These are phyloP conservation scores for Citrus hindsii DNA, from an alignment of 345 rosid species.

Conservation along the genomic window DNA sequence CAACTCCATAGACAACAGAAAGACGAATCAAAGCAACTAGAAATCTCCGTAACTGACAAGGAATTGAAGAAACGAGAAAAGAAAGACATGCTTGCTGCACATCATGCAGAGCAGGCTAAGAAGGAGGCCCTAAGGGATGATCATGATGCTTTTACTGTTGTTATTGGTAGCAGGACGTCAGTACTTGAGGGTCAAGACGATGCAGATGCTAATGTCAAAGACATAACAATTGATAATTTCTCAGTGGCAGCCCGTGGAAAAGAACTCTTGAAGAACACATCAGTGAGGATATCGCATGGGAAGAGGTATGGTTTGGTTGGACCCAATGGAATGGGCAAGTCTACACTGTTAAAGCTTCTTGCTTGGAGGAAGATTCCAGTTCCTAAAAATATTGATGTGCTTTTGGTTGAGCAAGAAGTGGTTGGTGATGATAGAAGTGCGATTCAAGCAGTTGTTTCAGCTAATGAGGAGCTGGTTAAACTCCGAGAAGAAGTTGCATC, in stretches of 20 bases:
- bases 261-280: conserved; percentile 80
- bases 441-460: conserved; percentile 85
- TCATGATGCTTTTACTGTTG: conserved; percentile 93
- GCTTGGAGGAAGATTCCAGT: conserved; percentile 99
- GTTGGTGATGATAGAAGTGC: conserved; percentile 87
- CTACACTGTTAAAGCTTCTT: conserved; percentile 86
- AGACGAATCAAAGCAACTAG: conserved; percentile 50
- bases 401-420: conserved; percentile 92
- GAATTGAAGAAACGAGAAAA: conserved; percentile 79
- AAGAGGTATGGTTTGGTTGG: conserved; percentile 96
- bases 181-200: conserved; percentile 90
- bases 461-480: conserved; percentile 73
- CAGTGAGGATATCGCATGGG: conserved; percentile 92
- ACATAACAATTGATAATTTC: conserved; percentile 76
- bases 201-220: conserved; percentile 88
- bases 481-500: conserved; percentile 64
- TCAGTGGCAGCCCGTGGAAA: conserved; percentile 94
- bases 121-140: conserved; percentile 87
- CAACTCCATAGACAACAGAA: conserved; percentile 41
- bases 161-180: conserved; percentile 79
- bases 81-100: conserved; percentile 59
- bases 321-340: conserved; percentile 96
- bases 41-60: conserved; percentile 58
- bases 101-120: conserved; percentile 56
- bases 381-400: conserved; percentile 92